These are phyloP conservation scores for Copromyces sp. DNA, from an alignment of 495 filamentous ascomycete species.

Conservation along the genomic window DNA sequence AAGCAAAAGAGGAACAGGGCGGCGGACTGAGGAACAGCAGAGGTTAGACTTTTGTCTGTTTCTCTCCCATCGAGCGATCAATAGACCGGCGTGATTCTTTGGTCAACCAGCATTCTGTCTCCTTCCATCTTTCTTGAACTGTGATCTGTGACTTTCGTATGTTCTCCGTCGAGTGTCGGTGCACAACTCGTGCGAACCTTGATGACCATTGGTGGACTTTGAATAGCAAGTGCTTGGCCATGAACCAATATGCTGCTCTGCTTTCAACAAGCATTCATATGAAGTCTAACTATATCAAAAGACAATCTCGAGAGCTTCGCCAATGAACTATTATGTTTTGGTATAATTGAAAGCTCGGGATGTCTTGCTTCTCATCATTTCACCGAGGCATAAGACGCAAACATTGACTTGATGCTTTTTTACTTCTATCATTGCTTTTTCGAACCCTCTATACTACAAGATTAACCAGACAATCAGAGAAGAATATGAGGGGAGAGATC, in stretches of 20 bases:
- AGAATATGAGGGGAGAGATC: conserved; percentile 21
- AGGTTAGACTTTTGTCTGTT: background rate
- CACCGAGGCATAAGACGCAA: background rate
- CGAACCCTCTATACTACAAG: conserved; percentile 25
- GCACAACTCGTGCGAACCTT: background rate
- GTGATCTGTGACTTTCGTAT: background rate
- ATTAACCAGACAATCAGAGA: conserved; percentile 19
- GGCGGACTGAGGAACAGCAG: background rate
- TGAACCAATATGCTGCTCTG: background rate
- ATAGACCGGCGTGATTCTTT: background rate
- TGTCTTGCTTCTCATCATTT: no score
- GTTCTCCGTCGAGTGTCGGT: background rate
- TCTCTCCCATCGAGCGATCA: background rate
- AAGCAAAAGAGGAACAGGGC: background rate
- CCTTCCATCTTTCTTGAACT: background rate
- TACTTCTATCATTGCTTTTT: conserved; percentile 19
- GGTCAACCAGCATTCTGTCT: background rate
- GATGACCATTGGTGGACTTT: background rate
- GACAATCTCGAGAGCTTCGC: no score
- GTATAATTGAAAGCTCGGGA: no score
- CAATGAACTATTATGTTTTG: no score
- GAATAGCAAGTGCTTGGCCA: background rate
- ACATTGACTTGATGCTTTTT: background rate
- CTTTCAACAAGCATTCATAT: background rate
- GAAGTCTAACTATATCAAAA: no score